These are phyloP conservation scores for Pseudonitzschia multistriata DNA, from an alignment of 108 stramenopile species.

Conservation along the genomic window DNA sequence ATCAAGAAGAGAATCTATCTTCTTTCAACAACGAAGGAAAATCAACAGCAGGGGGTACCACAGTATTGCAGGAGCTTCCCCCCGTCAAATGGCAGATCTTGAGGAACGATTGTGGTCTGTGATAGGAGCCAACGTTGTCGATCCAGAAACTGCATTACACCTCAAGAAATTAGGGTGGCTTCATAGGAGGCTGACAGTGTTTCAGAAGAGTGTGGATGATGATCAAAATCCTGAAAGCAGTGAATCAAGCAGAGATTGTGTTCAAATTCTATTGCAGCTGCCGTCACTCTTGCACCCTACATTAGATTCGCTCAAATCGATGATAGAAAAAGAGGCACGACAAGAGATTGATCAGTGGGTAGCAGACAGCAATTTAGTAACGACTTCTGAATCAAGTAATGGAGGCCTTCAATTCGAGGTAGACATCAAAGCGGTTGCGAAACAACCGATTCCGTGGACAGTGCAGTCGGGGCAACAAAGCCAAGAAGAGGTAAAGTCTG, in stretches of 20 bases:
- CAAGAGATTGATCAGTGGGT: slow-evolving; percentile 32
- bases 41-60: not conserved
- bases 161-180: slow-evolving; percentile 50
- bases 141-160: slow-evolving; percentile 40
- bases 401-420: slow-evolving; percentile 5
- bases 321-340: slow-evolving; percentile 26
- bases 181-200: slow-evolving; percentile 29
- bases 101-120: slow-evolving; percentile 41
- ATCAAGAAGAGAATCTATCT: not conserved
- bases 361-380: slow-evolving; percentile 16
- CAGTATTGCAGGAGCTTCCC: slow-evolving; percentile 27
- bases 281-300: slow-evolving; percentile 73
- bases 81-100: slow-evolving; percentile 49
- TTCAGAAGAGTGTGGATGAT: slow-evolving; percentile 16
- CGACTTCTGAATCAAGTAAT: slow-evolving; percentile 2
- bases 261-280: slow-evolving; percentile 49
- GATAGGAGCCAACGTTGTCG: slow-evolving; percentile 36
- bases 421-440: slow-evolving; percentile 33
- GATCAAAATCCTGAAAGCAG: not conserved
- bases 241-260: not conserved
- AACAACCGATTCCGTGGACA: slow-evolving; percentile 35
- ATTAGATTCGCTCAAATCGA: slow-evolving; percentile 33
- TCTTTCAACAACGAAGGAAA: not conserved
- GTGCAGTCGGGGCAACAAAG: slow-evolving; percentile 15
- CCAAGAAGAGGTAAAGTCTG: slow-evolving; percentile 36